A percentile compares a stretch with the other conserved stretches of the same genome.
Conservation (phyloP, 257 asterid genomes). For the Haberlea rhodopensis region DNA sequence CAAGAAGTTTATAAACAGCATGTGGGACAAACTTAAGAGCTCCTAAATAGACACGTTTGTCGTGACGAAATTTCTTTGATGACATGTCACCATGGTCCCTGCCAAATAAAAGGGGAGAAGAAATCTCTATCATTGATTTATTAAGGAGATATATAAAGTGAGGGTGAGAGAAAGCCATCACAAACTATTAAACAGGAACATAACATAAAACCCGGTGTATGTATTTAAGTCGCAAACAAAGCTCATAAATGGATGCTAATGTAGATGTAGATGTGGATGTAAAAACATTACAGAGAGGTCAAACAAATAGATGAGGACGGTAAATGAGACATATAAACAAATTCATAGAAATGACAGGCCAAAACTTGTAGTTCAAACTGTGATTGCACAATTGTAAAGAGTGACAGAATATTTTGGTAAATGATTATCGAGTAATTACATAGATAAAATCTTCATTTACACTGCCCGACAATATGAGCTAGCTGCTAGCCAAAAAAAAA, state of each 20-base stretch:
- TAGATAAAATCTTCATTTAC: background rate
- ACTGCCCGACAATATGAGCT: too few relatives aligned
- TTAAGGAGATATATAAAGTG: background rate
- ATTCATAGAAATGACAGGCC: background rate
- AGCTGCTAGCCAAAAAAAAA: background rate
- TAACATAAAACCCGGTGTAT: background rate
- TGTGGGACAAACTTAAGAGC: slow-evolving; percentile 96
- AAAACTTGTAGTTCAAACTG: background rate
- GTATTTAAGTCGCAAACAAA: background rate
- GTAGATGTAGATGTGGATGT: background rate
- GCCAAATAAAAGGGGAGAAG: slow-evolving; percentile 21
- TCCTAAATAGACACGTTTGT: slow-evolving; percentile 92
- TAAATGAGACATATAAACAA: too few relatives aligned
- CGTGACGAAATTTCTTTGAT: slow-evolving; percentile 90
- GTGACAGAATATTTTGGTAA: too few relatives aligned
- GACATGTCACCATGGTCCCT: slow-evolving; percentile 99
- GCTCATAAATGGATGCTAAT: background rate
- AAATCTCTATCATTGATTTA: background rate
- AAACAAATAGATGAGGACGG: background rate
- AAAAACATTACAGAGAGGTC: background rate
- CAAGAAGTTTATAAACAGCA: slow-evolving; percentile 96
- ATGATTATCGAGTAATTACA: background rate
- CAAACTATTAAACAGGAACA: background rate
- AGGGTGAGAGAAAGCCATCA: background rate
- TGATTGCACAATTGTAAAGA: too few relatives aligned